Percentiles rank a stretch among this genome's conserved stretches.
Evolutionary conservation across 2,329 filamentous ascomycete species (phyloP).

Genomic region (Chaetomiaceae sp.): DNA sequence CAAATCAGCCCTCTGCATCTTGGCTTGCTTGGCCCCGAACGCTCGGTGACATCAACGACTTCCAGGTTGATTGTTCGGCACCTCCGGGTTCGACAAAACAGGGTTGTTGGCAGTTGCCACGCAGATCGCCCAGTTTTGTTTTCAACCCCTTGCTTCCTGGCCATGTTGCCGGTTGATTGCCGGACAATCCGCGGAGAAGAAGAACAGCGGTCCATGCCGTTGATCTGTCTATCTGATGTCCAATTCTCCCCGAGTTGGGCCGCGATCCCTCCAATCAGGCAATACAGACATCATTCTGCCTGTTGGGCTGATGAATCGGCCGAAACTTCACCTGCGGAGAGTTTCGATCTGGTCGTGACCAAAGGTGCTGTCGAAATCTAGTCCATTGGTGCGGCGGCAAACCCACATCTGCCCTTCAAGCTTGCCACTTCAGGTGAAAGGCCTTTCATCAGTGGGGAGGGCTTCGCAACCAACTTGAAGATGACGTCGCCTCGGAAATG

Average conservation of each 20-base stretch:
- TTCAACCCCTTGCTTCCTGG: not conserved
- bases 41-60: too few relatives aligned
- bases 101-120: too few relatives aligned
- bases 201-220: not conserved
- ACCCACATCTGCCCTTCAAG: too few relatives aligned
- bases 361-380: not conserved
- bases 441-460: too few relatives aligned
- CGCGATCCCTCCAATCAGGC: not conserved
- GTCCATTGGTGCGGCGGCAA: too few relatives aligned
- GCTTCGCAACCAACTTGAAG: too few relatives aligned
- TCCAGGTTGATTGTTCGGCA: not conserved
- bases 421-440: too few relatives aligned
- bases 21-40: too few relatives aligned
- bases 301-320: not conserved
- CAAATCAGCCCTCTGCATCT: too few relatives aligned
- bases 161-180: not conserved
- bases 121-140: too few relatives aligned
- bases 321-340: not conserved
- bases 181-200: not conserved
- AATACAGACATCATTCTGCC: slow-evolving; percentile 5
- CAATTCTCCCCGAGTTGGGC: not conserved
- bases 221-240: not conserved
- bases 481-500: too few relatives aligned
- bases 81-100: not conserved
- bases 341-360: not conserved